Base-by-base conservation (phyloP, 2,329 filamentous ascomycete genomes). In the Amphichorda felina region DNA sequence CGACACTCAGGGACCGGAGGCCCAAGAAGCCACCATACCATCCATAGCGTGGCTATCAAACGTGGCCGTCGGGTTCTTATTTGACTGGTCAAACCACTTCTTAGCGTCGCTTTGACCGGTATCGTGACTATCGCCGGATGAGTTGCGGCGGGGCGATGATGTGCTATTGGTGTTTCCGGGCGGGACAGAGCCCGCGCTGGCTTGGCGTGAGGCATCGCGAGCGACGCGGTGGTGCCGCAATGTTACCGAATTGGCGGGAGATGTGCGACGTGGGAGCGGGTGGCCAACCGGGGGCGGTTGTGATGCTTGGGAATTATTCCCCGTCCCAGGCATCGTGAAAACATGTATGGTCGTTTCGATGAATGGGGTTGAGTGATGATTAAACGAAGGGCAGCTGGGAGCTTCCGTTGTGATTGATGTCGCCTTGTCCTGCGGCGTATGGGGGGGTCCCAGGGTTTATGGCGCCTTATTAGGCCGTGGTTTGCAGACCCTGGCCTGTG, bases 11-110 rank as follows among this genome's bases (percentile, higher is more conserved):
- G 22, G 4, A 24, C 8, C 8, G 33, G 4, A 6, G 9, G 8
- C 13, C 2, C 24, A 26, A 26, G n/a, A 26, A 26, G n/a, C 18
- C 6, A 13, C 18, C 8, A 13, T 46, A 66, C 64, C 59, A 43
- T 74, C 69, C 65, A 73, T 72, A 4, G 53, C 44, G 15, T 47
- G 53, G 17, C 56, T 53, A 21, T 66, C 59, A 32, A 61, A 61
- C 0, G 53, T 56, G 9, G 55, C 57, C 1, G 54, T 60, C 0
- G 64, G 60, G 29, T 75, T 68, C 30, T 62, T 51, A 30, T 75
- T 75, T 4, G 65, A 69, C 9, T 53, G 55, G 25, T 74, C 63
- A 37, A 74, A 75, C 71, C 71, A 75, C 25, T 54, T 61, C 25
- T 59, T 66, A 1, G 68, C 60, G 35, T 74, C 69, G 42, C 66